Base-by-base conservation (phyloP, 495 filamentous ascomycete genomes). In the Cryomyces minteri region DNA sequence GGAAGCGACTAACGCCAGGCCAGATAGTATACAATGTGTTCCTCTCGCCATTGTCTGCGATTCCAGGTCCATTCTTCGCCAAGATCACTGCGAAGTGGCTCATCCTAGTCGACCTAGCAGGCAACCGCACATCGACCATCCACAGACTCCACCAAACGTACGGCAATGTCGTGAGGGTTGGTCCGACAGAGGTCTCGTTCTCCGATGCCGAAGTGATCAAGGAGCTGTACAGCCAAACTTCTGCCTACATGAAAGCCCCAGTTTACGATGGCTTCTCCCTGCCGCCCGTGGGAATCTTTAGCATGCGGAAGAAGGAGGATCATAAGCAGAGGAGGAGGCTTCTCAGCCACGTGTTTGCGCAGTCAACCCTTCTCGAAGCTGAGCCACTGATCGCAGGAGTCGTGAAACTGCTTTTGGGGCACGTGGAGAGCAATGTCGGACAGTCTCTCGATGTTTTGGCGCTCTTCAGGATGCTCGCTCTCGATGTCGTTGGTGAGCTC, bases 111-210 rank as follows among this genome's bases (percentile, higher is more conserved):
- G 49, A 54, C 47, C 39, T 57, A 7, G 31, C 14, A 5, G 39
- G 46, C 30, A 11, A 31, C 12, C 46, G 46, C 10, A 43, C 39
- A 0, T 11, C 18, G 1, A 53, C 25, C 1, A 55, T 66, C 9
- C 43, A 60, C 11, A 12, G 28, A 0, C 47, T 68, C 0, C 67
- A 70, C 45, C 38, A 51, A 12, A 18, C 54, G 36, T 65, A 67
- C 49, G 67, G 66, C 32, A 48, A 58, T 1, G 58, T 55, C 9
- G 60, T 68, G 6, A 61, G 65, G 5, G 49, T 70, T n/a, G 63
- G 63, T 28, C 63, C 67, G 11, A 62, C 58, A 44, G 61, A 63
- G 39, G 51, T 69, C 5, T 56, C 59, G 0, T 65, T 69, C 46
- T 41, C 34, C 37, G 47, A 43, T 11, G 55, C 28, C 40, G 51